Conservation (phyloP, 495 filamentous ascomycete genomes). For the Entonaema liquescens region DNA sequence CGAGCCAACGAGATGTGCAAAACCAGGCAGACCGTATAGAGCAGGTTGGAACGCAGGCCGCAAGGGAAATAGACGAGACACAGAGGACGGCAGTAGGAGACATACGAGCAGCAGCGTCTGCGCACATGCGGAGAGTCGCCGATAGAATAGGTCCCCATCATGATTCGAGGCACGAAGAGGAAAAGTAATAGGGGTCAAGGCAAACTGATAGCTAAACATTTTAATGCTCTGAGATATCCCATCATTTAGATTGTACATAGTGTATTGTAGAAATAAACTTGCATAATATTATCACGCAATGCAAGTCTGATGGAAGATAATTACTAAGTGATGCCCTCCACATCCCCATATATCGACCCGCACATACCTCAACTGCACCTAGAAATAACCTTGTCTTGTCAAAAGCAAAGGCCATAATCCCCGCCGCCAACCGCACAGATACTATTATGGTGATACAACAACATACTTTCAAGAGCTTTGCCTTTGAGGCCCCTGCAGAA, state of each 20-base stretch:
- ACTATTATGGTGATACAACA: too few species aligned
- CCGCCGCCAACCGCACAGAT: too few species aligned
- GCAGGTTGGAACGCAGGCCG: constrained; percentile 18
- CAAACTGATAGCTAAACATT: neutral
- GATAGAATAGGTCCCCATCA: constrained; percentile 31
- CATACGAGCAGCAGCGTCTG: constrained; percentile 24
- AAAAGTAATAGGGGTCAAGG: neutral
- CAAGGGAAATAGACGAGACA: constrained; percentile 22
- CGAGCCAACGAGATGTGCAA: constrained; percentile 18
- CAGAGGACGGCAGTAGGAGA: constrained; percentile 27
- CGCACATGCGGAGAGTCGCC: constrained; percentile 23
- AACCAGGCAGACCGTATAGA: constrained; percentile 12
- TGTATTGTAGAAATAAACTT: constrained; percentile 12
- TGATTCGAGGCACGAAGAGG: constrained; percentile 20
- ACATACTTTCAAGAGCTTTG: too few species aligned
- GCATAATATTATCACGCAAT: neutral
- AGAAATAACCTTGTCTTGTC: neutral
- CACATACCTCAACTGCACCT: neutral
- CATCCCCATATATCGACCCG: neutral
- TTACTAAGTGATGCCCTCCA: neutral
- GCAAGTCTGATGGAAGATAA: neutral
- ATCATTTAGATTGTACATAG: constrained; percentile 8
- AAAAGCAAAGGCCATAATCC: too few species aligned
- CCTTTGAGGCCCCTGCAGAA: too few species aligned
- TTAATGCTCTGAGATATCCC: constrained; percentile 19